Evolutionary conservation across 768 basidiomycete genomes (phyloP), one percentile per base, ranked within the genome.

Genomic region (Tulasnella sp.): DNA sequence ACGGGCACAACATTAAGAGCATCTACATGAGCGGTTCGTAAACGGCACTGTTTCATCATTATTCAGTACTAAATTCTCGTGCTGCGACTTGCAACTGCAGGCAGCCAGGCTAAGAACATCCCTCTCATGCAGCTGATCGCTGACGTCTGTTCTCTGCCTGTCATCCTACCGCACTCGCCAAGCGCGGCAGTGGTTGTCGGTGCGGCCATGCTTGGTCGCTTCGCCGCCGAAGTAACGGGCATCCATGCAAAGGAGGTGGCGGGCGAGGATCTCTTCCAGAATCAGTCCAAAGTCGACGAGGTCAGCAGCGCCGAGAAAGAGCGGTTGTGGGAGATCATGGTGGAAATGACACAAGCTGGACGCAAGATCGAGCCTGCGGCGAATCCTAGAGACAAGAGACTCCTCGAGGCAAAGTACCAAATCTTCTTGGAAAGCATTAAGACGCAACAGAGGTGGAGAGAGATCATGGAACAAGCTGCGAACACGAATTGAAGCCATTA

Each of bases 261-360:
- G 44, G 82, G 82, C 38, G 85, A 85, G 36, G 84, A 85, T 71
- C 83, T 87, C 76, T 87, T 87, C 80, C 68, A 78, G 8, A 82
- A 82, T 10, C 88, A 88, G 78, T 79, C 82, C 21, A 83, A 85
- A 27, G 87, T 85, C 9, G 85, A 84, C 76, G 76, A 85, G 78
- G 82, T 84, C 74, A 82, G 87, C 82, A 80, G 87, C 71, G 87
- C 88, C 76, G 89, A 91, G 80, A 90, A 90, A 34, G 89, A 92
- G 80, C 86, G 88, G 81, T 86, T 99, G 81, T 99, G 98, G 97
- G 88, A 91, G 71, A 93, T 97, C 82, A 99, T 99, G 97, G 96
- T 93, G 42, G 92, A 95, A 82, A 99, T 99, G 98, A 97, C 96
- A 9, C 93, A 94, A 44, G 87, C 91, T 0, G 97, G 93, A 5